Percentiles rank a stretch among this genome's conserved stretches.
These are phyloP conservation scores for Marsdenia floribunda DNA, from an alignment of 257 asterid genomes.

Conservation along the genomic window DNA sequence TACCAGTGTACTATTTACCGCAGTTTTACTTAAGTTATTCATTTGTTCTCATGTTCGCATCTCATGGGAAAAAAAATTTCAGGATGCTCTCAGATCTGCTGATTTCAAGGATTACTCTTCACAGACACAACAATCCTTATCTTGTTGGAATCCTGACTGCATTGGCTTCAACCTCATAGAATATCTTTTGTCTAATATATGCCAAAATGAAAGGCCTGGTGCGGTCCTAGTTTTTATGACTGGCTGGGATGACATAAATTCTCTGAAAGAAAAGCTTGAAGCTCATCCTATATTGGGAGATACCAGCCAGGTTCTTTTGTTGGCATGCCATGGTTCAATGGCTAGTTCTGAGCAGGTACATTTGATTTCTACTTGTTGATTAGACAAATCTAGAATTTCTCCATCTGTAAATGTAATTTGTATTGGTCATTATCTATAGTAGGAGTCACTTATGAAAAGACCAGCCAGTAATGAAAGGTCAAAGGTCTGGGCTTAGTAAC, in stretches of 20 bases:
- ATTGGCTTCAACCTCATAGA: constrained; percentile 78
- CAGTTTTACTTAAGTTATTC: constrained; percentile 8
- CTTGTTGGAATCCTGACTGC: constrained; percentile 93
- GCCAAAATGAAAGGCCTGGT: constrained; percentile 65
- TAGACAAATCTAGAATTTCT: neutral
- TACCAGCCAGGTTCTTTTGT: constrained; percentile 55
- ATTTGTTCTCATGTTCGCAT: constrained; percentile 27
- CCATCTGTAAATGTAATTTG: neutral
- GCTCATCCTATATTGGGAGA: constrained; percentile 78
- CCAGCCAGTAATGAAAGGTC: neutral
- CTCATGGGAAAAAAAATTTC: constrained; percentile 20
- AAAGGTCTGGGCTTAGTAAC: neutral
- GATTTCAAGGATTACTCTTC: constrained; percentile 53
- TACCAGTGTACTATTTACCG: constrained; percentile 15
- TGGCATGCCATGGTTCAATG: constrained; percentile 98
- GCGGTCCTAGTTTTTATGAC: constrained; percentile 92
- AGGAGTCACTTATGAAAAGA: neutral
- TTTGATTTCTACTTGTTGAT: neutral
- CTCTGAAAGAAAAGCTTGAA: constrained; percentile 80
- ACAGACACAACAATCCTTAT: constrained; percentile 73
- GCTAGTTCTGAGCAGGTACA: constrained; percentile 88
- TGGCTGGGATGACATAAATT: constrained; percentile 92
- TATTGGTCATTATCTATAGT: neutral
- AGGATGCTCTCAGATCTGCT: constrained; percentile 70
- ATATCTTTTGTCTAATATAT: constrained; percentile 61